phyloP scores from a whole-genome alignment of 2,329 filamentous ascomycete species.

The Colletotrichum phormii region DNA sequence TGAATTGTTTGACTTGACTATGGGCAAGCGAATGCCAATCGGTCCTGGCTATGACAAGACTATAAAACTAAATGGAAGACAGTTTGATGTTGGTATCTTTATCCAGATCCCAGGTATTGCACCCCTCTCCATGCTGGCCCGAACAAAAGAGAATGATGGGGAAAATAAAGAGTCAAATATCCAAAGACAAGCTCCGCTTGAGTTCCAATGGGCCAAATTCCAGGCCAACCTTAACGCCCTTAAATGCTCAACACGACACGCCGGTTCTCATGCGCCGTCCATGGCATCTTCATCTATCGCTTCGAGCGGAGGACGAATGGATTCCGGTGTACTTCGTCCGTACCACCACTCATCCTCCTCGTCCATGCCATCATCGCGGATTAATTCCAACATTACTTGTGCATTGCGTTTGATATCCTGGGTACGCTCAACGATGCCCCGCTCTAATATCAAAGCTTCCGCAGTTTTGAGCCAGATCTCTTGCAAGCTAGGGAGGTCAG shows the following conservation, averaged over 20 bases:
- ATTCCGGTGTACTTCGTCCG: slow-evolving; percentile 63
- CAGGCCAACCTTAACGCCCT: slow-evolving; percentile 33
- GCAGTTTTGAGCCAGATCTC: slow-evolving; percentile 73
- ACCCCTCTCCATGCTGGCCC: slow-evolving; percentile 26
- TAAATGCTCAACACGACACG: slow-evolving; percentile 35
- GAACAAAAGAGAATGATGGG: slow-evolving; percentile 6
- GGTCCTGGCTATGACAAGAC: background rate
- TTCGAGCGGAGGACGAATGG: slow-evolving; percentile 63
- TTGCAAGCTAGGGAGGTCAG: slow-evolving; percentile 68
- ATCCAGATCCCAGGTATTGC: slow-evolving; percentile 10
- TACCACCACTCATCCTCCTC: slow-evolving; percentile 74
- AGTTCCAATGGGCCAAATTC: slow-evolving; percentile 6
- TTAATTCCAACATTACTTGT: slow-evolving; percentile 72
- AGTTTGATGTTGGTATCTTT: slow-evolving; percentile 22
- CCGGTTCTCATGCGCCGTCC: slow-evolving; percentile 41
- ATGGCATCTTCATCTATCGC: slow-evolving; percentile 64
- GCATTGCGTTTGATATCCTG: slow-evolving; percentile 73
- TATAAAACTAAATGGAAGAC: slow-evolving; percentile 4
- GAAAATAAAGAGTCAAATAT: background rate
- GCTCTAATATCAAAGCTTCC: slow-evolving; percentile 70
- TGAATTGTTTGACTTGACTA: background rate
- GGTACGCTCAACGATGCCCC: slow-evolving; percentile 67
- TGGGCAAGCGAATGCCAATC: background rate
- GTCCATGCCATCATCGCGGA: slow-evolving; percentile 68
- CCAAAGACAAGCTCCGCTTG: background rate